These are phyloP conservation scores for Astragalus glycyphyllos DNA, from an alignment of 306 rosid genomes.

Conservation along the genomic window DNA sequence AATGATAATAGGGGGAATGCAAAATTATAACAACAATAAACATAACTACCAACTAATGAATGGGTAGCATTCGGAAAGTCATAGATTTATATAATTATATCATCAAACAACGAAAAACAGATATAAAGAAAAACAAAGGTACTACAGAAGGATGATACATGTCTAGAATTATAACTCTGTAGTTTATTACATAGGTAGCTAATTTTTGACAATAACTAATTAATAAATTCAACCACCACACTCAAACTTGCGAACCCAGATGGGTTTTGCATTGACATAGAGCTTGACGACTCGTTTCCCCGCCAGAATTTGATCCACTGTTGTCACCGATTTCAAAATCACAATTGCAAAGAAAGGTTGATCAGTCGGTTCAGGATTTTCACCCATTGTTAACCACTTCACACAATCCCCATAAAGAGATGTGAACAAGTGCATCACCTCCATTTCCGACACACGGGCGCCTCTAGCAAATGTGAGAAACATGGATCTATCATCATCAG, in stretches of 20 bases:
- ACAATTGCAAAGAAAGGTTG: constrained; percentile 65
- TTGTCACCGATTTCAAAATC: constrained; percentile 45
- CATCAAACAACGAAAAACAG: too few species aligned
- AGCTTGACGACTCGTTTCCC: constrained; percentile 56
- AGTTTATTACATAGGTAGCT: too few species aligned
- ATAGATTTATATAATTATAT: not conserved
- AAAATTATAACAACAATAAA: too few species aligned
- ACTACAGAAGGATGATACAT: not conserved
- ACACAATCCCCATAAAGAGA: constrained; percentile 51
- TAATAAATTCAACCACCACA: constrained; percentile 35
- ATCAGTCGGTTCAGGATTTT: not conserved
- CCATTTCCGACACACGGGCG: constrained; percentile 52
- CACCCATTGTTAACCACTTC: constrained; percentile 56
- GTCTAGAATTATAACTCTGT: not conserved
- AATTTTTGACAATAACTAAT: not conserved
- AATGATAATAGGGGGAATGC: too few species aligned
- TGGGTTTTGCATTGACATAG: constrained; percentile 60
- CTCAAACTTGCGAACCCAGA: constrained; percentile 70
- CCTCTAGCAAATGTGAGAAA: constrained; percentile 75
- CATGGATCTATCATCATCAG: constrained; percentile 60
- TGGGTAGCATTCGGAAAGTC: not conserved
- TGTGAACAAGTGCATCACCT: constrained; percentile 52
- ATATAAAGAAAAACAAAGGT: not conserved
- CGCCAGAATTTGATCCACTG: constrained; percentile 51
- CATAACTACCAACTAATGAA: too few species aligned